Conservation (phyloP, 306 rosid genomes). For the Pueraria montana region DNA sequence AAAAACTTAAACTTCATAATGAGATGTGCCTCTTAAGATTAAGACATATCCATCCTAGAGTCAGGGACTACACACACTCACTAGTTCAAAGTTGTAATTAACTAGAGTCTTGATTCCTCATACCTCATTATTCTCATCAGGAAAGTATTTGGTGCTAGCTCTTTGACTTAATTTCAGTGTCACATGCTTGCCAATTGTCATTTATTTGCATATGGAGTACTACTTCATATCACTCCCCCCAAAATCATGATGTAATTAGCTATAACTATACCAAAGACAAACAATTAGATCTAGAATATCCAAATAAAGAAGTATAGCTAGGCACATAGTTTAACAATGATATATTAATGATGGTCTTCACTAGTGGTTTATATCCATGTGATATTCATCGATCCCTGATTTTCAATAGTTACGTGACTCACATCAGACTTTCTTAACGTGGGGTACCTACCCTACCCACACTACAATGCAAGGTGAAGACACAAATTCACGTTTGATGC, state of each 20-base stretch:
- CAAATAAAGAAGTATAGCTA: not conserved
- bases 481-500: constrained; percentile 50
- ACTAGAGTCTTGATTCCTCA: not conserved
- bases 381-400: not conserved
- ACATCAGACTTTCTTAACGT: constrained; percentile 24
- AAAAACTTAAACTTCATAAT: constrained; percentile 6
- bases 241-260: constrained; percentile 13
- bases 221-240: not conserved
- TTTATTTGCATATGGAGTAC: constrained; percentile 4
- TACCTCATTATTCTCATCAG: not conserved
- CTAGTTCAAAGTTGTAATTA: not conserved
- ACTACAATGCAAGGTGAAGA: not conserved
- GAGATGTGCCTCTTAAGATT: constrained; percentile 15
- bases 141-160: not conserved
- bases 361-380: not conserved
- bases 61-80: not conserved
- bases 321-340: not conserved
- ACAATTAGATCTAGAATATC: constrained; percentile 28
- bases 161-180: not conserved
- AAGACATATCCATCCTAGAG: not conserved
- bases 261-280: not conserved
- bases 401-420: not conserved
- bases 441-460: too few relatives aligned
- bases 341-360: constrained; percentile 3
- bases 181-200: not conserved